These are phyloP conservation scores for Fusarium palustre DNA, from an alignment of 2,329 filamentous ascomycete species.

Conservation along the genomic window DNA sequence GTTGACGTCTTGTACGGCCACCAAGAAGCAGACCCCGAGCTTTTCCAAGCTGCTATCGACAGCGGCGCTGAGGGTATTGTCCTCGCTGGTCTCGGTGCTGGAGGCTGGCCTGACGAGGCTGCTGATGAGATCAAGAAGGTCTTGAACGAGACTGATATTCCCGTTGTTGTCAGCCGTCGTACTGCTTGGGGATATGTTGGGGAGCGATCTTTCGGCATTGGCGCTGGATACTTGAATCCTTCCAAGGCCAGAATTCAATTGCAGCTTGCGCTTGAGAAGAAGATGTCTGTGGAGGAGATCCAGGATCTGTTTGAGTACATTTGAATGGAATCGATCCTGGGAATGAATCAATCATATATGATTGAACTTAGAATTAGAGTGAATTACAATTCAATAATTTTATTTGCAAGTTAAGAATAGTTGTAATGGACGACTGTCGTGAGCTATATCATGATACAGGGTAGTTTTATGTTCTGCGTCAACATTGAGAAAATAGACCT, in stretches of 20 bases:
- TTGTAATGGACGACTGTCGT: too few species aligned
- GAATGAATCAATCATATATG: neutral
- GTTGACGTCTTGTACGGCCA: constrained; percentile 68
- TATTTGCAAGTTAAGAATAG: too few species aligned
- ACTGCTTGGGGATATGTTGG: constrained; percentile 63
- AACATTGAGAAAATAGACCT: too few species aligned
- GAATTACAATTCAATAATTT: accelerated
- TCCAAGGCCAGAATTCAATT: constrained; percentile 65
- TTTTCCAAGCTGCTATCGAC: constrained; percentile 60
- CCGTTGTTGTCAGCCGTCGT: constrained; percentile 63
- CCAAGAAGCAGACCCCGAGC: constrained; percentile 60
- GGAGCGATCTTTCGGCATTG: constrained; percentile 51
- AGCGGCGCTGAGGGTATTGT: constrained; percentile 66
- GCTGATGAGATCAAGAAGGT: constrained; percentile 55
- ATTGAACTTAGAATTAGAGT: neutral
- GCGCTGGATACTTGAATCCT: constrained; percentile 65
- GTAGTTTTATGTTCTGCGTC: too few species aligned
- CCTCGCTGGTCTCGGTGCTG: constrained; percentile 66
- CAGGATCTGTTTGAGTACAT: constrained; percentile 30
- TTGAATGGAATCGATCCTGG: neutral
- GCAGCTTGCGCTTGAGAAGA: constrained; percentile 52
- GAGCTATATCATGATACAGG: too few species aligned
- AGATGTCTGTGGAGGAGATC: constrained; percentile 26
- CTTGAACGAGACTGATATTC: constrained; percentile 56
- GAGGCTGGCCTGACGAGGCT: constrained; percentile 58